phyloP scores from a whole-genome alignment of 805 yeast genomes.

The Wickerhamomyces hampshirensis region DNA sequence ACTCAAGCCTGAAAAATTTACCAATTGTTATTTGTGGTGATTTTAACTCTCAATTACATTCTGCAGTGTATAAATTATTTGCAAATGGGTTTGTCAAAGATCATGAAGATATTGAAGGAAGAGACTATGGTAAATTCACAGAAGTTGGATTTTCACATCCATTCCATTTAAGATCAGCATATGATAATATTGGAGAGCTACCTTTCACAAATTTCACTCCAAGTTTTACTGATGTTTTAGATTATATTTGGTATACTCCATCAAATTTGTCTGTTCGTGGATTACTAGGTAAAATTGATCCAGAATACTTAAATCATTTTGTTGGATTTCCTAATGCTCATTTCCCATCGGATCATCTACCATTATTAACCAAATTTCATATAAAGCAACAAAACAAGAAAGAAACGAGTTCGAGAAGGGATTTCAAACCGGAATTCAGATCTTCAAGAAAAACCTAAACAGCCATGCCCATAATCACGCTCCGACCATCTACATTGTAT shows the following conservation, averaged over 20 bases:
- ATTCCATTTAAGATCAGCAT: conserved; percentile 79
- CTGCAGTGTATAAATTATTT: conserved; percentile 90
- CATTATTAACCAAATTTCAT: conserved; percentile 68
- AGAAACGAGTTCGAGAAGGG: conserved; percentile 11
- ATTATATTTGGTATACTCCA: conserved; percentile 93
- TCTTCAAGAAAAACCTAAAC: conserved; percentile 27
- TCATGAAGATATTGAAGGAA: conserved; percentile 77
- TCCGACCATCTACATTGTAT: not conserved
- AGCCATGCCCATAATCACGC: not conserved
- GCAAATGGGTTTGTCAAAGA: conserved; percentile 74
- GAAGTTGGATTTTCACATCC: conserved; percentile 82
- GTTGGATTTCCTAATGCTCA: conserved; percentile 94
- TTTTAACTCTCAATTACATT: conserved; percentile 79
- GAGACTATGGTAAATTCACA: conserved; percentile 89
- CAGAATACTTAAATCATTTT: conserved; percentile 64
- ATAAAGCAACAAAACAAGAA: conserved; percentile 31
- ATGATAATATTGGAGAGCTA: conserved; percentile 78
- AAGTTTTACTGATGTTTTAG: conserved; percentile 86
- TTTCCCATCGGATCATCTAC: conserved; percentile 92
- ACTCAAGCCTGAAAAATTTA: conserved; percentile 46
- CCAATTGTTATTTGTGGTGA: conserved; percentile 94
- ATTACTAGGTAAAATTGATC: conserved; percentile 77
- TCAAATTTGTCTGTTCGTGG: conserved; percentile 78
- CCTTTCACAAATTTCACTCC: conserved; percentile 96
- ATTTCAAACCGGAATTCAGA: conserved; percentile 22